Evolutionary conservation across 2,329 filamentous ascomycete species (phyloP).

Genomic region (Diaporthe vaccinii): DNA sequence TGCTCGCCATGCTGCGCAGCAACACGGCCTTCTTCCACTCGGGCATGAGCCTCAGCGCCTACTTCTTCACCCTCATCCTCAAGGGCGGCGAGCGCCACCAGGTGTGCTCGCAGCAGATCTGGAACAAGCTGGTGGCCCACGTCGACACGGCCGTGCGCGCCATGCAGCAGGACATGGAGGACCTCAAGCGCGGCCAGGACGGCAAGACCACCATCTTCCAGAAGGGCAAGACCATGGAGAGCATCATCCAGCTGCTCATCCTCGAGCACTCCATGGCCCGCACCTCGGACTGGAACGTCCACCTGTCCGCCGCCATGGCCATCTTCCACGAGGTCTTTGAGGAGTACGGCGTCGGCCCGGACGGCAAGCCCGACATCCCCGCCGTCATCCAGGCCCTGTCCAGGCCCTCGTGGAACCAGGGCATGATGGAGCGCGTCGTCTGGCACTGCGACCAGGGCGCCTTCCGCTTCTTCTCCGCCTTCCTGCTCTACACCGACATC

Average conservation of each 20-base stretch:
- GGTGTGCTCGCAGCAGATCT: conserved; percentile 53
- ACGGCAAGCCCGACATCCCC: conserved; percentile 46
- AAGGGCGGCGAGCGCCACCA: conserved; percentile 51
- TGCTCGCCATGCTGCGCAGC: conserved; percentile 68
- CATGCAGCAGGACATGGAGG: conserved; percentile 69
- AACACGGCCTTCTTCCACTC: conserved; percentile 72
- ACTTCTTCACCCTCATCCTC: conserved; percentile 66
- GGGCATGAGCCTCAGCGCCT: conserved; percentile 67
- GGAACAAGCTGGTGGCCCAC: conserved; percentile 57
- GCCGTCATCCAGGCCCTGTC: conserved; percentile 34
- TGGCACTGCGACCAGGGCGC: conserved; percentile 62
- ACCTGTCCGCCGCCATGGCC: conserved; percentile 63
- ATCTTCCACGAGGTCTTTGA: conserved; percentile 63
- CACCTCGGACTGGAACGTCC: conserved; percentile 64
- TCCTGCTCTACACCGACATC: conserved; percentile 64
- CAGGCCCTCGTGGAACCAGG: conserved; percentile 53
- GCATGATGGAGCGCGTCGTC: conserved; percentile 49
- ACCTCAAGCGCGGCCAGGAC: conserved; percentile 34
- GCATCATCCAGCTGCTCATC: conserved; percentile 66
- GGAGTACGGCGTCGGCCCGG: conserved; percentile 51
- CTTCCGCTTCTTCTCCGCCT: conserved; percentile 61
- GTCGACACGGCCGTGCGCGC: conserved; percentile 62
- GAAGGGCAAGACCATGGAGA: conserved; percentile 56
- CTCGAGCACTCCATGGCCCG: conserved; percentile 63
- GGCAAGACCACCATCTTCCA: conserved; percentile 36